A percentile compares a stretch with the other conserved stretches of the same genome.
phyloP scores from a whole-genome alignment of 2,329 filamentous ascomycete species.

The Iodosphaeria phyllophila region DNA sequence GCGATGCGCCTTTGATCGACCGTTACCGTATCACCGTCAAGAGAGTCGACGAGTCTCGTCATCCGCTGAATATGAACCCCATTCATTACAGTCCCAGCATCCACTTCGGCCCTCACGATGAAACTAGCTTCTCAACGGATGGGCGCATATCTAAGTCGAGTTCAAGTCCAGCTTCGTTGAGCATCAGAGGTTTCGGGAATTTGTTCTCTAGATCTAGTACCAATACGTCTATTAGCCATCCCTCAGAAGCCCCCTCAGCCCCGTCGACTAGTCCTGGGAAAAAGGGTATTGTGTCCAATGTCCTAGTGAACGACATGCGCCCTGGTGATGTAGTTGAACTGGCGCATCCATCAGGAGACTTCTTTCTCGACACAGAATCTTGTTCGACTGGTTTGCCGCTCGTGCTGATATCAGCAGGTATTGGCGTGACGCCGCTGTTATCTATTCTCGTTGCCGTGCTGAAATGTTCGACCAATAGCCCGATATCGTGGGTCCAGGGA shows the following conservation, averaged over 20 bases:
- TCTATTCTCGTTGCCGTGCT: slow-evolving; percentile 38
- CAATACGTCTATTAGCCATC: too few relatives aligned
- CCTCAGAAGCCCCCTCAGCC: too few relatives aligned
- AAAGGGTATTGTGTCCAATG: slow-evolving; percentile 47
- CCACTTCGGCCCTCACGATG: too few relatives aligned
- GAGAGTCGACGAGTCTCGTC: slow-evolving; percentile 13
- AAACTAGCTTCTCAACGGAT: slow-evolving; percentile 4
- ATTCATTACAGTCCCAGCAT: slow-evolving; percentile 1
- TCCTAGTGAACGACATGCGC: slow-evolving; percentile 41
- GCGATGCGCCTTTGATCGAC: slow-evolving; percentile 38
- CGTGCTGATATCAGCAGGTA: slow-evolving; percentile 42
- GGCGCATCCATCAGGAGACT: slow-evolving; percentile 47
- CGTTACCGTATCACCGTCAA: slow-evolving; percentile 58
- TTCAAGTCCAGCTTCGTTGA: too few relatives aligned
- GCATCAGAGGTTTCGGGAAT: too few relatives aligned
- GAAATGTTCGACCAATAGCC: slow-evolving; percentile 23
- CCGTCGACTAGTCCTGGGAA: slow-evolving; percentile 17
- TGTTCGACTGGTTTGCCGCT: slow-evolving; percentile 23
- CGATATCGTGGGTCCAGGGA: slow-evolving; percentile 41
- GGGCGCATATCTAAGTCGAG: too few relatives aligned
- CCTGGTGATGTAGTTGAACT: slow-evolving; percentile 45
- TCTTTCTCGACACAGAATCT: slow-evolving; percentile 30
- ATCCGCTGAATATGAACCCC: slow-evolving; percentile 1
- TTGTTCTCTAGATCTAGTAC: too few relatives aligned
- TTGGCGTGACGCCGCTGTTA: slow-evolving; percentile 39